Evolutionary conservation across 371 early-diverging fungal species (phyloP).

Genomic region (Mortierella sp.): DNA sequence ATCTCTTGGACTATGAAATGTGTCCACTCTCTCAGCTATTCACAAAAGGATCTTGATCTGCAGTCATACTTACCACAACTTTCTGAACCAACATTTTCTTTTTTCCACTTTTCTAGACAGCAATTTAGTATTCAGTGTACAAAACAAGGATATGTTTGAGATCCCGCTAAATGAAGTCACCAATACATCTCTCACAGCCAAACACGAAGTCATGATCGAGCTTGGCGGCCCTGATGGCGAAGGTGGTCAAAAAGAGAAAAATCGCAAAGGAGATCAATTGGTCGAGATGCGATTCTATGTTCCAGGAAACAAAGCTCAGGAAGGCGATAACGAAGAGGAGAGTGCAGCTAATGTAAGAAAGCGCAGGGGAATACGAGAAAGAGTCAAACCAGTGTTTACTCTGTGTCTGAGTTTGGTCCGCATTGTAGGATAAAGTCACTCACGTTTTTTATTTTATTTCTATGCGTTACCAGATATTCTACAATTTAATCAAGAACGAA

Average conservation of each 20-base stretch:
- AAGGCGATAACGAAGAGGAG: constrained; percentile 68
- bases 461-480: constrained; percentile 69
- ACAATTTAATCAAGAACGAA: constrained; percentile 92
- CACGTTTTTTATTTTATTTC: not conserved
- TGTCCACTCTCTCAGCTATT: not conserved
- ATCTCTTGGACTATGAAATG: not conserved
- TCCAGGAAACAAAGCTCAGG: constrained; percentile 85
- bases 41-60: not conserved
- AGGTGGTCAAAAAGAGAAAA: constrained; percentile 59
- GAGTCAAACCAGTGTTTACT: not conserved
- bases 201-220: constrained; percentile 95
- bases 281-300: constrained; percentile 95
- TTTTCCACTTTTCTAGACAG: constrained; percentile 65
- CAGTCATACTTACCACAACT: not conserved
- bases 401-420: not conserved
- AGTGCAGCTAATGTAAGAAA: constrained; percentile 74
- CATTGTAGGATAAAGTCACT: not conserved
- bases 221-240: constrained; percentile 80
- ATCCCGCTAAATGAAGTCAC: constrained; percentile 91
- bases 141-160: constrained; percentile 91
- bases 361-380: not conserved
- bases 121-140: constrained; percentile 83
- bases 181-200: constrained; percentile 87
- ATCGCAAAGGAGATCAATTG: constrained; percentile 77
- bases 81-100: not conserved